Evolutionary conservation across 306 rosid genomes (phyloP).

Genomic region (Acacia crassicarpa): DNA sequence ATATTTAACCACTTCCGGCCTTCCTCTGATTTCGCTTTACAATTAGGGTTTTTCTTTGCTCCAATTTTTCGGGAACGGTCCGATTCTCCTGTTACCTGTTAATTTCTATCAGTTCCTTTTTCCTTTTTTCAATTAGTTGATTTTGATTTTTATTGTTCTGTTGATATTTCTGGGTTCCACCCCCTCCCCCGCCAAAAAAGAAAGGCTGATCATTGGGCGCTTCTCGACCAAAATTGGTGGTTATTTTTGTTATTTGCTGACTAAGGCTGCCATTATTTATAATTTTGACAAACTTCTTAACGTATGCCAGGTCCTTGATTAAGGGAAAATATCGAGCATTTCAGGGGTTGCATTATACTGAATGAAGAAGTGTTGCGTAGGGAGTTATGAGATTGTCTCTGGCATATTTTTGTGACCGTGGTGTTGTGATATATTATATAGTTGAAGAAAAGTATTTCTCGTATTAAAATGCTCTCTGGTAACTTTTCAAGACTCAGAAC

Average conservation of each 20-base stretch:
- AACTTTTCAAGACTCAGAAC: conserved; percentile 57
- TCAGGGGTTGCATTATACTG: conserved; percentile 8
- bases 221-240: not conserved
- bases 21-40: not conserved
- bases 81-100: not conserved
- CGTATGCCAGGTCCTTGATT: conserved; percentile 43
- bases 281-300: not conserved
- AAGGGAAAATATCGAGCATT: conserved; percentile 4
- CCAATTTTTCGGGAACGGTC: conserved; percentile 27
- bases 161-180: no score
- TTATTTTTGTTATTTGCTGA: not conserved
- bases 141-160: not conserved
- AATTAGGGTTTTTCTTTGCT: conserved; percentile 38
- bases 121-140: not conserved
- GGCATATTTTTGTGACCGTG: conserved; percentile 33
- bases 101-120: not conserved
- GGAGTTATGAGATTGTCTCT: conserved; percentile 69
- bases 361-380: conserved; percentile 37
- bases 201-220: not conserved
- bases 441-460: conserved; percentile 33
- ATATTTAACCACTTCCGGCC: not conserved
- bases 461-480: conserved; percentile 77
- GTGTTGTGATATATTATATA: conserved; percentile 32
- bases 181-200: not conserved
- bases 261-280: not conserved